Evolutionary conservation across 73 alveolate species (phyloP).

Genomic region (Tetrahymena borealis): DNA sequence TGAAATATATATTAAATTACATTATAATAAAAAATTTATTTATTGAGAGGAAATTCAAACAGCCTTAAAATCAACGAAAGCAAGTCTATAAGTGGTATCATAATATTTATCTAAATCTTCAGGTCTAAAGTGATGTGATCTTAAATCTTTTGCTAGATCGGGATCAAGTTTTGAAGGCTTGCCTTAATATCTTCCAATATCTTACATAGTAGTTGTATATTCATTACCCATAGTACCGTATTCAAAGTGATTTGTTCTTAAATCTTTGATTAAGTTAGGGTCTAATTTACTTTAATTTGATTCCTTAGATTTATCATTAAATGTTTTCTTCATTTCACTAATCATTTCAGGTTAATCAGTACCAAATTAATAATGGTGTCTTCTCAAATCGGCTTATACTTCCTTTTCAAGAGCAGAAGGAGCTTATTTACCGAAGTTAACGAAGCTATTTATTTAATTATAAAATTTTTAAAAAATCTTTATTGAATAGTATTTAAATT

Average conservation of each 20-base stretch:
- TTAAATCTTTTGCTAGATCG: slow-evolving; percentile 29
- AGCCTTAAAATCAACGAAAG: background rate
- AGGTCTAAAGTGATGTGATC: slow-evolving; percentile 4
- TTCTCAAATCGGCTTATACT: slow-evolving; percentile 33
- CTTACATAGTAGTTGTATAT: slow-evolving; percentile 19
- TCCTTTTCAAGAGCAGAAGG: slow-evolving; percentile 10
- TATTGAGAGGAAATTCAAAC: background rate
- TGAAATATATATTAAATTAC: no score
- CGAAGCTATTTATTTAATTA: background rate
- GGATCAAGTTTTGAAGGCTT: slow-evolving; percentile 30
- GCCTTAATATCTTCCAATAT: slow-evolving; percentile 35
- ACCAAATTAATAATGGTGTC: slow-evolving; percentile 38
- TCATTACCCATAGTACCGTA: slow-evolving; percentile 14
- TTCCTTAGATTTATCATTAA: background rate
- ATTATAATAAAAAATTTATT: background rate
- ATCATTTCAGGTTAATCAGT: slow-evolving; percentile 1
- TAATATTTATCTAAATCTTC: background rate
- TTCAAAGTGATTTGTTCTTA: slow-evolving; percentile 25
- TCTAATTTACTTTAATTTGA: slow-evolving; percentile 15
- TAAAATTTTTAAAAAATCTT: background rate
- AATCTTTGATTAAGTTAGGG: background rate
- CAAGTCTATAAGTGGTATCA: background rate
- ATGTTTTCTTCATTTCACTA: slow-evolving; percentile 11
- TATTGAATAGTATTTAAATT: background rate
- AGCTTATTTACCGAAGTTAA: background rate